These are phyloP conservation scores for Talaromyces sp. DNA, from an alignment of 2,329 filamentous ascomycete genomes.

Conservation along the genomic window DNA sequence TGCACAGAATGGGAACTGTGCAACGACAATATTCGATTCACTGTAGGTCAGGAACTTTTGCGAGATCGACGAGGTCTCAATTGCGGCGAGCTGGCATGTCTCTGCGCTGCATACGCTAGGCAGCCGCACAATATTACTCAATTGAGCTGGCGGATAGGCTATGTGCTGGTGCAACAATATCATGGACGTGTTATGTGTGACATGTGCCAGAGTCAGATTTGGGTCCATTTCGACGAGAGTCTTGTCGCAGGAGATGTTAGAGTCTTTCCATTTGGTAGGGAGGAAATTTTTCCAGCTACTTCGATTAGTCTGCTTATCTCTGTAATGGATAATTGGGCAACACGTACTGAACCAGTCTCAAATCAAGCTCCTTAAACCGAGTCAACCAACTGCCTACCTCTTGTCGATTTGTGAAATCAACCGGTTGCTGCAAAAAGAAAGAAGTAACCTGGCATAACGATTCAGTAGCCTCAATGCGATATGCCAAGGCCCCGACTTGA, in stretches of 20 bases:
- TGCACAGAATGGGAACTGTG: constrained; percentile 43
- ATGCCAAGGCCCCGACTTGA: constrained; percentile 43
- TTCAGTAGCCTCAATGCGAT: constrained; percentile 29
- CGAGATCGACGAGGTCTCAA: constrained; percentile 44
- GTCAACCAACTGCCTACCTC: constrained; percentile 31
- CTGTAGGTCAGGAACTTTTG: constrained; percentile 39
- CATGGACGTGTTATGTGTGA: constrained; percentile 48
- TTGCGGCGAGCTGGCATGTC: constrained; percentile 44
- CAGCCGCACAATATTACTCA: constrained; percentile 29
- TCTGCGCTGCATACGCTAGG: constrained; percentile 45
- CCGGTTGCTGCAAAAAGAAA: constrained; percentile 31
- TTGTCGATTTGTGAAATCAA: constrained; percentile 21
- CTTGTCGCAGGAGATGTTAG: constrained; percentile 23
- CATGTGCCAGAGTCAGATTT: constrained; percentile 46
- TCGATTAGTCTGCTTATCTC: background rate
- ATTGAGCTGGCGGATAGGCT: constrained; percentile 37
- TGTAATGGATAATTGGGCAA: background rate
- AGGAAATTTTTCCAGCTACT: constrained; percentile 43
- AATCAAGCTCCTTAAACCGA: constrained; percentile 12
- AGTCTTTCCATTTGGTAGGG: constrained; percentile 38
- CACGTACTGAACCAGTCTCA: constrained; percentile 24
- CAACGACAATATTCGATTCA: constrained; percentile 24
- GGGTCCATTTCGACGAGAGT: constrained; percentile 37
- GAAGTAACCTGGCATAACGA: constrained; percentile 28
- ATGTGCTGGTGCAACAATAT: constrained; percentile 47